Conservation (phyloP, 768 basidiomycete genomes). For the Boletus vinaceobasis region DNA sequence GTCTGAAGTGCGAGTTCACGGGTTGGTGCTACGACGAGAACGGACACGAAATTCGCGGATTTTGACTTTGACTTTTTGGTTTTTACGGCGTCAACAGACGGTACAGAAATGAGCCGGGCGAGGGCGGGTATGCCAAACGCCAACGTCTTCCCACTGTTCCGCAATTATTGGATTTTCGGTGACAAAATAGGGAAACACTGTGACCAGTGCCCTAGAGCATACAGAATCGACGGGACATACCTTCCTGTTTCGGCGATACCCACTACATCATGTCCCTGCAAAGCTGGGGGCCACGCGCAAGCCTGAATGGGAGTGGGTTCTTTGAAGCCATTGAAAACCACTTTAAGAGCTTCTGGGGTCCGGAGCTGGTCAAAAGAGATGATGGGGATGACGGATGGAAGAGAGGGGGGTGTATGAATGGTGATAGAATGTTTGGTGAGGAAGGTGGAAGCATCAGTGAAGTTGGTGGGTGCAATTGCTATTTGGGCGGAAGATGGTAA, state of each 20-base stretch:
- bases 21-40: constrained; percentile 89
- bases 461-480: constrained; percentile 6
- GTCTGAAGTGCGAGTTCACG: constrained; percentile 96
- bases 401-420: constrained; percentile 52
- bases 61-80: constrained; percentile 29
- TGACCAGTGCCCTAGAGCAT: neutral
- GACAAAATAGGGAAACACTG: neutral
- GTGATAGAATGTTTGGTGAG: constrained; percentile 71
- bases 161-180: neutral
- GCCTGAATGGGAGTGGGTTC: constrained; percentile 95
- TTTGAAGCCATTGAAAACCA: constrained; percentile 67
- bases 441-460: constrained; percentile 55
- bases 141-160: constrained; percentile 84
- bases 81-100: constrained; percentile 16
- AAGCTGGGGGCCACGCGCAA: constrained; percentile 88
- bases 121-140: constrained; percentile 94
- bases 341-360: constrained; percentile 58
- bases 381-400: constrained; percentile 56
- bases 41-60: constrained; percentile 41
- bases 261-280: constrained; percentile 82
- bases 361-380: constrained; percentile 71
- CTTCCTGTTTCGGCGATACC: constrained; percentile 97
- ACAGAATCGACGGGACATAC: constrained; percentile 32
- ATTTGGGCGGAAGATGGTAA: constrained; percentile 12
- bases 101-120: constrained; percentile 51